Conservation (phyloP, 495 filamentous ascomycete species). For the Hyaloscypha bicolor region DNA sequence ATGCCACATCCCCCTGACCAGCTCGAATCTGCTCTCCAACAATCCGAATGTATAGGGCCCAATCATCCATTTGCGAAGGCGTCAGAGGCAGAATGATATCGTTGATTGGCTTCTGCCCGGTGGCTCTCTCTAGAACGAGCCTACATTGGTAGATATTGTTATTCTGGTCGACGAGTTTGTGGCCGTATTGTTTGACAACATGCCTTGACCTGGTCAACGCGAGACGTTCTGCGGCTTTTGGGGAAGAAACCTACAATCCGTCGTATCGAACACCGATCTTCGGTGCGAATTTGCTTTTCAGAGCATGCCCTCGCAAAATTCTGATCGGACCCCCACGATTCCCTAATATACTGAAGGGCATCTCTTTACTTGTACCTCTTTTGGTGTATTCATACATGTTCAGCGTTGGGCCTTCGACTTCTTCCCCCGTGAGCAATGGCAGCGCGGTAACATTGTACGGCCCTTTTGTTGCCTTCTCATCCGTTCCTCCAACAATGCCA, state of each 20-base stretch:
- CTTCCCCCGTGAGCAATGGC: slow-evolving; percentile 46
- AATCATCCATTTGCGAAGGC: slow-evolving; percentile 52
- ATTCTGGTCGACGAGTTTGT: slow-evolving; percentile 33
- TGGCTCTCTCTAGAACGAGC: slow-evolving; percentile 39
- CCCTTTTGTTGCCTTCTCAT: slow-evolving; percentile 40
- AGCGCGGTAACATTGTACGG: slow-evolving; percentile 38
- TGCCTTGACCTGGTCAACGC: slow-evolving; percentile 33
- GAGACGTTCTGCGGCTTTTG: background rate
- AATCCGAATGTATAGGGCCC: slow-evolving; percentile 43
- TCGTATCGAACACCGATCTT: slow-evolving; percentile 50
- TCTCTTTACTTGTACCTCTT: slow-evolving; percentile 37
- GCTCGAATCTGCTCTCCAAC: slow-evolving; percentile 39
- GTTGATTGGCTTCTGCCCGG: slow-evolving; percentile 35
- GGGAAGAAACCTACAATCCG: slow-evolving; percentile 42
- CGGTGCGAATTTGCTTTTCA: slow-evolving; percentile 49
- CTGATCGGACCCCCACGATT: slow-evolving; percentile 44
- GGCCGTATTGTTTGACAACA: slow-evolving; percentile 41
- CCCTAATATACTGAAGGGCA: slow-evolving; percentile 41
- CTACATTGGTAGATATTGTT: slow-evolving; percentile 38
- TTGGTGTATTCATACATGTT: slow-evolving; percentile 40
- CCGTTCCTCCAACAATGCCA: slow-evolving; percentile 43
- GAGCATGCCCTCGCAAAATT: slow-evolving; percentile 42
- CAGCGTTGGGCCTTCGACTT: slow-evolving; percentile 35
- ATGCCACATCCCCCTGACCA: slow-evolving; percentile 25
- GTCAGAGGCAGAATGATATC: slow-evolving; percentile 39